These are phyloP conservation scores for Plectosphaerella plurivora DNA, from an alignment of 2,329 filamentous ascomycete genomes.

Conservation along the genomic window DNA sequence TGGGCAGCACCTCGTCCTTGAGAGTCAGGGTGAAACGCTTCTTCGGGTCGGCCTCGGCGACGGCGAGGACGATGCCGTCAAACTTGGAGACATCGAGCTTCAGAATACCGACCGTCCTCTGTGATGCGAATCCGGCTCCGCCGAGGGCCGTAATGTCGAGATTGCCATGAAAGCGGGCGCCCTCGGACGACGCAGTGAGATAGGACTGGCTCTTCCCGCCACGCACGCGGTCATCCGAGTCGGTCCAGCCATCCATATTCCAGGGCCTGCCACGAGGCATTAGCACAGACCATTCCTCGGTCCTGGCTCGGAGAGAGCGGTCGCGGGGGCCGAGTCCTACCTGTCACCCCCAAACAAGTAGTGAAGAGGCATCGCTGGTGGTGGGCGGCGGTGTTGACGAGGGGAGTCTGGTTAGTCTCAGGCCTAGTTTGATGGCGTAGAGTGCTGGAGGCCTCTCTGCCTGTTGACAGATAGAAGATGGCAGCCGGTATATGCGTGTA, in stretches of 20 bases:
- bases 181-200: conserved; percentile 28
- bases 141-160: conserved; percentile 73
- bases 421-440: no score
- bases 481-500: no score
- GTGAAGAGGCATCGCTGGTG: neutral
- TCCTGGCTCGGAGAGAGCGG: neutral
- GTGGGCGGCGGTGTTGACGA: no score
- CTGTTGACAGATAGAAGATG: no score
- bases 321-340: conserved; percentile 19
- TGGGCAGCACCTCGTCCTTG: conserved; percentile 62
- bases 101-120: conserved; percentile 58
- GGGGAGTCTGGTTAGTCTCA: no score
- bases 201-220: conserved; percentile 62
- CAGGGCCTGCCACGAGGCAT: conserved; percentile 42
- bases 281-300: neutral
- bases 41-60: conserved; percentile 46
- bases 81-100: conserved; percentile 61
- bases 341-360: conserved; percentile 36
- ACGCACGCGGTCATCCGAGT: conserved; percentile 72
- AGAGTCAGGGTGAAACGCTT: conserved; percentile 71
- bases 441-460: no score
- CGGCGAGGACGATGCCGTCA: conserved; percentile 53
- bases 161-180: conserved; percentile 61
- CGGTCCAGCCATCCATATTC: conserved; percentile 58
- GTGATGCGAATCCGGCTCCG: conserved; percentile 78